These are phyloP conservation scores for Vitellaria paradoxa DNA, from an alignment of 179 eudicot genomes.

Conservation along the genomic window DNA sequence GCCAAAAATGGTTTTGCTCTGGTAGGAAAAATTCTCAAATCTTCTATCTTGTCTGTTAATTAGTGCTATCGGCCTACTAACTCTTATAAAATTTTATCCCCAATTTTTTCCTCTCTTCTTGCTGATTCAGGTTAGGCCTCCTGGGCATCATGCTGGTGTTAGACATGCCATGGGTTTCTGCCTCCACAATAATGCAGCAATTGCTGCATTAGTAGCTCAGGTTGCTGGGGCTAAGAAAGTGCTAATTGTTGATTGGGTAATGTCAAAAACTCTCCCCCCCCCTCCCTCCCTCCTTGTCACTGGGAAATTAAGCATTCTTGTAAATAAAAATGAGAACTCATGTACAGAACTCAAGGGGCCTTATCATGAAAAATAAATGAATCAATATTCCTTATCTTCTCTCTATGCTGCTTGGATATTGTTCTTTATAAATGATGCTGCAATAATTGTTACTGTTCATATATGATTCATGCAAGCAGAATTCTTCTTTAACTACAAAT, in stretches of 20 bases:
- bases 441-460: background rate
- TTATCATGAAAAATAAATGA: background rate
- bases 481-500: background rate
- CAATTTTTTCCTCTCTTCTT: constrained; percentile 9
- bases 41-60: background rate
- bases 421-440: background rate
- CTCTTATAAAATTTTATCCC: too few relatives aligned
- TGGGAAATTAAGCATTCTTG: background rate
- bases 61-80: background rate
- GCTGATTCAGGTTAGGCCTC: constrained; percentile 81
- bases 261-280: background rate
- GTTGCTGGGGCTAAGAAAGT: constrained; percentile 89
- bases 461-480: background rate
- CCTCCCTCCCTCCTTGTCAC: background rate
- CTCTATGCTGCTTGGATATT: background rate
- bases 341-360: background rate
- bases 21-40: constrained; percentile 42
- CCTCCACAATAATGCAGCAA: constrained; percentile 98
- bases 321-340: background rate
- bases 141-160: constrained; percentile 99
- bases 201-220: constrained; percentile 93
- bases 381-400: background rate
- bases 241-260: constrained; percentile 97
- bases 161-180: constrained; percentile 97
- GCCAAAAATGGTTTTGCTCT: constrained; percentile 97